These are phyloP conservation scores for Dacryopinax spathularia DNA, from an alignment of 768 basidiomycete genomes.

Conservation along the genomic window DNA sequence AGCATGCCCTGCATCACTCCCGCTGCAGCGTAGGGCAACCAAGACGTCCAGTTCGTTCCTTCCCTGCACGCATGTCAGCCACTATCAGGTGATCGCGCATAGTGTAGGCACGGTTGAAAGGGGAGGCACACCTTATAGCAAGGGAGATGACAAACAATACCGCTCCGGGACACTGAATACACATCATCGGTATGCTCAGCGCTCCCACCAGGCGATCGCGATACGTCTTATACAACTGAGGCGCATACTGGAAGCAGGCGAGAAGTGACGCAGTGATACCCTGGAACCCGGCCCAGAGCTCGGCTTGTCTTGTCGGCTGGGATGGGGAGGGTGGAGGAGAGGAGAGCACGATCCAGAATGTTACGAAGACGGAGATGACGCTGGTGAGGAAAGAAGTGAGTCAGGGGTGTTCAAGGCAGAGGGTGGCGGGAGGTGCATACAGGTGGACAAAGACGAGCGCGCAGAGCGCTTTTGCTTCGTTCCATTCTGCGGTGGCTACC, in stretches of 20 bases:
- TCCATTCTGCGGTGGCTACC: conserved; percentile 55
- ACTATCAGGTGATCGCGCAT: background rate
- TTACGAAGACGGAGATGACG: conserved; percentile 41
- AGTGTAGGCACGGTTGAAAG: background rate
- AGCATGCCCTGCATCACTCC: conserved; percentile 74
- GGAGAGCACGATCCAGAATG: conserved; percentile 36
- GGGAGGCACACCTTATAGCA: conserved; percentile 40
- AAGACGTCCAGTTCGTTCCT: conserved; percentile 77
- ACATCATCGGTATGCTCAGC: conserved; percentile 89
- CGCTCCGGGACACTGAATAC: conserved; percentile 82
- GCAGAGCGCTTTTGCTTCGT: conserved; percentile 57
- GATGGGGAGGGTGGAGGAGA: conserved; percentile 30
- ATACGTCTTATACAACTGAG: conserved; percentile 75
- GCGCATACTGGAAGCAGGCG: conserved; percentile 73
- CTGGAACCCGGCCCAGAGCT: conserved; percentile 70
- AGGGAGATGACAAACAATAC: conserved; percentile 76
- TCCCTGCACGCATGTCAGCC: conserved; percentile 32
- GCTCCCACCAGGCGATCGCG: conserved; percentile 71
- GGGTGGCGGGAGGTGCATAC: conserved; percentile 32
- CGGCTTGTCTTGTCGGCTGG: conserved; percentile 28
- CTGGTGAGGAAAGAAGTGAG: conserved; percentile 27
- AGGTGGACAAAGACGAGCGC: conserved; percentile 60
- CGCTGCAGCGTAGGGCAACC: conserved; percentile 67
- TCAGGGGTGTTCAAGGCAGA: background rate
- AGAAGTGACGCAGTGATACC: conserved; percentile 69